These are phyloP conservation scores for Batrachochytrium dendrobatidis DNA, from an alignment of 371 early-diverging fungal species.

Conservation along the genomic window DNA sequence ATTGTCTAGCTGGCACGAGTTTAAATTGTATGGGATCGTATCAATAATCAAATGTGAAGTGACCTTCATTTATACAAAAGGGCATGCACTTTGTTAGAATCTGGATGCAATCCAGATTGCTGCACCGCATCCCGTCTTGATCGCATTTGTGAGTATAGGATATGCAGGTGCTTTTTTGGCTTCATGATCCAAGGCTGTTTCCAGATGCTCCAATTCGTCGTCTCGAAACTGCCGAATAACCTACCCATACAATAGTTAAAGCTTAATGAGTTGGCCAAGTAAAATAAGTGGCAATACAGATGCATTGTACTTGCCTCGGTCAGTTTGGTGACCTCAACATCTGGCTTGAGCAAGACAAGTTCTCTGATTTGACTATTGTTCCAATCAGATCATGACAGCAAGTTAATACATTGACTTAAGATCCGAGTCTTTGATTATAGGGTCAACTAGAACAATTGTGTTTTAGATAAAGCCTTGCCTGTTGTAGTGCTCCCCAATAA, in stretches of 20 bases:
- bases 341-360: conserved; percentile 49
- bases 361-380: conserved; percentile 62
- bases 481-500: conserved; percentile 94
- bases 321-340: conserved; percentile 46
- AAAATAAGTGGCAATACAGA: neutral
- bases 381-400: neutral
- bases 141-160: conserved; percentile 56
- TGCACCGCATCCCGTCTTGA: conserved; percentile 72
- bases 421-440: conserved; percentile 5
- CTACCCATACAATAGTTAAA: conserved; percentile 22
- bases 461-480: conserved; percentile 45
- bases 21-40: too few species aligned
- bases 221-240: conserved; percentile 81
- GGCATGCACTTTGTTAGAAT: neutral
- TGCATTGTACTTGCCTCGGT: conserved; percentile 37
- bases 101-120: conserved; percentile 72
- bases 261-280: neutral
- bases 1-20: too few species aligned
- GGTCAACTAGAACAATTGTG: neutral
- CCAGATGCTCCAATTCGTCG: conserved; percentile 91
- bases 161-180: conserved; percentile 79
- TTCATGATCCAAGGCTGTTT: conserved; percentile 83
- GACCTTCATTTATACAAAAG: neutral
- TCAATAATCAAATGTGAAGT: neutral
- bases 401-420: neutral